Base-by-base conservation (phyloP, 148 eudicot genomes). In the Rhododendron mucronatum region DNA sequence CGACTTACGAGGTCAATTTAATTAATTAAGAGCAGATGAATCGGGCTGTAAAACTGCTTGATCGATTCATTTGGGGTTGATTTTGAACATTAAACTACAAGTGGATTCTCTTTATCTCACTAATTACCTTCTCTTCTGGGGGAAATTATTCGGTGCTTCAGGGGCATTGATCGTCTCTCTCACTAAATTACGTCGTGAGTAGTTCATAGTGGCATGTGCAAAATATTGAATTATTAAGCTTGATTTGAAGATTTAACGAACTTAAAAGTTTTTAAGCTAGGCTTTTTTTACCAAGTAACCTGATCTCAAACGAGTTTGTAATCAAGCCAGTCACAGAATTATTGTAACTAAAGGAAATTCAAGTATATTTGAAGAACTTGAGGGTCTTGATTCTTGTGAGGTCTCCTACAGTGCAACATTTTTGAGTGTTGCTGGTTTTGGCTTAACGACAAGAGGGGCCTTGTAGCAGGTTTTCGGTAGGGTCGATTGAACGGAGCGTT, bases 11-110 rank as follows among this genome's bases (percentile, higher is more conserved):
- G 83, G 84, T 47, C 83, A 85, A 82, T 88, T 82, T 15, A 44
- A 23, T 20, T 77, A 37, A 47, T 9, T 45, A 88, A 88, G 87
- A 75, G 67, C 85, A 80, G 80, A 84, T 87, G 87, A 88, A 86
- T 89, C 88, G 87, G 85, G 80, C 61, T 61, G 86, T 90, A 50
- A 33, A 76, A 83, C 74, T 67, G 84, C 71, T 85, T 87, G 85
- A 86, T 84, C 84, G 81, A 35, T 77, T 88, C 89, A 81, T 78
- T 21, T 69, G 83, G 82, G 50, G 85, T 83, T 86, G 77, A 74
- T 67, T 83, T 83, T 83, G 57, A 83, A 45, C 26, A 67, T 76
- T 61, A 45, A 67, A 44, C 65, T 61, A 81, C 30, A 59, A 20
- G 65, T 20, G 33, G 33, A 28, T 75, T 84, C 4, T 51, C 2